These are phyloP conservation scores for Acacia melanoxylon DNA, from an alignment of 306 rosid species.

Conservation along the genomic window DNA sequence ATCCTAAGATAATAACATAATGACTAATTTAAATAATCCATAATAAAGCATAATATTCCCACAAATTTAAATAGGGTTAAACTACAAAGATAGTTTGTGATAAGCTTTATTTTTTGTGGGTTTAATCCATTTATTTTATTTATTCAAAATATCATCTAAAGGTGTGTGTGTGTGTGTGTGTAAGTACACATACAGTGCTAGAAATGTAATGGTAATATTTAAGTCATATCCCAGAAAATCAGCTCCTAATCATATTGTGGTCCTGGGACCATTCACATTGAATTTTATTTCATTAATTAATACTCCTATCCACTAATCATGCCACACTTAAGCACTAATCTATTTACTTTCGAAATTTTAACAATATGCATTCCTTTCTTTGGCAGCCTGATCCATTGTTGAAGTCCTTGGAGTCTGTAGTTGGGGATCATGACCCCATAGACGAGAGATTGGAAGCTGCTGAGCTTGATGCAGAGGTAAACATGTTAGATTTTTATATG, in stretches of 20 bases:
- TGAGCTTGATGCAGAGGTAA: slow-evolving; percentile 71
- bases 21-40: too few species aligned
- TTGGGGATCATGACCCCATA: slow-evolving; percentile 57
- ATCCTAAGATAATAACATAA: too few species aligned
- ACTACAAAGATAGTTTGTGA: slow-evolving; percentile 1
- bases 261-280: neutral
- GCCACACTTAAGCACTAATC: neutral
- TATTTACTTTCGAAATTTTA: neutral
- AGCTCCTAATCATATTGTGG: neutral
- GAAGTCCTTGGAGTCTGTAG: slow-evolving; percentile 76
- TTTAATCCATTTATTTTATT: neutral
- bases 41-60: too few species aligned
- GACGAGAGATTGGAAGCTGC: slow-evolving; percentile 73
- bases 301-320: neutral
- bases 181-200: neutral
- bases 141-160: neutral
- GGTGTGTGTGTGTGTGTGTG: too few species aligned
- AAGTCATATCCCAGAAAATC: neutral
- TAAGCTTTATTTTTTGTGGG: neutral
- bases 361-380: slow-evolving; percentile 16
- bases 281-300: neutral
- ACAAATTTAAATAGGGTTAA: slow-evolving; percentile 5
- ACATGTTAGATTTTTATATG: neutral
- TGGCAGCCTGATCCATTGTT: slow-evolving; percentile 92
- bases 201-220: neutral